Conservation (phyloP, 805 yeast genomes). For the Wickerhamomyces strasburgensis region DNA sequence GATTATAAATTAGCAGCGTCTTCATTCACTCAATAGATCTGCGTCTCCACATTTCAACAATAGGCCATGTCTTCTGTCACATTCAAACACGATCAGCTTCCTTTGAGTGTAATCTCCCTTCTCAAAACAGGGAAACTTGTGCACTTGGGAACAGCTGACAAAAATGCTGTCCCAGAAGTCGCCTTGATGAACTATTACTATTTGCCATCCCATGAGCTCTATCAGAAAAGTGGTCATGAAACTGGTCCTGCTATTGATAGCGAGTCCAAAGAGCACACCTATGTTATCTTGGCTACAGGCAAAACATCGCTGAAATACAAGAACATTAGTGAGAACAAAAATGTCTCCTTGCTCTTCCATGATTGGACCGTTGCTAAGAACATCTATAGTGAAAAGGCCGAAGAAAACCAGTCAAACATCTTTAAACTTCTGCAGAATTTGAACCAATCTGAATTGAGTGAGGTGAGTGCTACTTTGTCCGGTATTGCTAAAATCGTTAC, state of each 20-base stretch:
- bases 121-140: conserved; percentile 62
- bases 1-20: too few relatives aligned
- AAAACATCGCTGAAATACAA: conserved; percentile 66
- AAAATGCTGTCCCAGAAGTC: conserved; percentile 69
- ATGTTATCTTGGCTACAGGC: conserved; percentile 68
- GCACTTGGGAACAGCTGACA: conserved; percentile 76
- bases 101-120: conserved; percentile 36
- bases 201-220: conserved; percentile 37
- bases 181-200: conserved; percentile 88
- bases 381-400: conserved; percentile 29
- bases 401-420: conserved; percentile 37
- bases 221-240: conserved; percentile 7
- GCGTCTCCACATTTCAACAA: too few relatives aligned
- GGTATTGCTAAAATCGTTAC: conserved; percentile 63
- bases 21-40: too few relatives aligned
- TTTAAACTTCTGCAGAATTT: conserved; percentile 63
- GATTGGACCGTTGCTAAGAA: conserved; percentile 77
- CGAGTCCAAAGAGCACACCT: conserved; percentile 35
- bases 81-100: conserved; percentile 27
- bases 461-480: conserved; percentile 74
- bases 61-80: conserved; percentile 26
- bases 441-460: conserved; percentile 74
- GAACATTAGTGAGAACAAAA: conserved; percentile 66
- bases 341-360: conserved; percentile 79
- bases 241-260: conserved; percentile 22